Percentiles rank a stretch among this genome's conserved stretches.
Evolutionary conservation across 805 yeast species (phyloP).

Genomic region (Blastobotrys parvus): DNA sequence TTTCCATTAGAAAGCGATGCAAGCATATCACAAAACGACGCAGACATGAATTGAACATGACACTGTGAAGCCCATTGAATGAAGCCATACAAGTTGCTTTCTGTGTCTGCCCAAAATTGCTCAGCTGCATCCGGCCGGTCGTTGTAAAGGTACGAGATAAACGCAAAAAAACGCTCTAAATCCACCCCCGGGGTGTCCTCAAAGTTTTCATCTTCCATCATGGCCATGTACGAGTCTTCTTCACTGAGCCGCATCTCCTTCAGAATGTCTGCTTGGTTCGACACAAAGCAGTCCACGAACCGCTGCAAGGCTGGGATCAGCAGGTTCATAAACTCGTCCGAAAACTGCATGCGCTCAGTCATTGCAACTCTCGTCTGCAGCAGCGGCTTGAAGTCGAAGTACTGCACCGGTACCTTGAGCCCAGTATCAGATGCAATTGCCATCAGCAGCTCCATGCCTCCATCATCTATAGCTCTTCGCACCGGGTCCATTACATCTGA

Average conservation of each 20-base stretch:
- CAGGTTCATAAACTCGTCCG: constrained; percentile 7
- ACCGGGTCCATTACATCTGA: constrained; percentile 21
- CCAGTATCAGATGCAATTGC: constrained; percentile 28
- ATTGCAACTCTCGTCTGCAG: constrained; percentile 26
- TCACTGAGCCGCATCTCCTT: constrained; percentile 32
- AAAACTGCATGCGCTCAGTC: constrained; percentile 3
- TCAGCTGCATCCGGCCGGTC: constrained; percentile 50
- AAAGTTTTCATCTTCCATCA: constrained; percentile 16
- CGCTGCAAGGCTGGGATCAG: constrained; percentile 18
- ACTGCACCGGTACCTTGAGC: constrained; percentile 9
- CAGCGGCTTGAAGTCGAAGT: constrained; percentile 18
- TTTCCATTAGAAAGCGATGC: constrained; percentile 64
- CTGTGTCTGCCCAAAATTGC: constrained; percentile 60
- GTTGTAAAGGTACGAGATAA: constrained; percentile 60
- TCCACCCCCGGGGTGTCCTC: constrained; percentile 69
- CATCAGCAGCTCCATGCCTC: constrained; percentile 33
- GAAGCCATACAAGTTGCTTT: constrained; percentile 66
- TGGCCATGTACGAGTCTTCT: constrained; percentile 29
- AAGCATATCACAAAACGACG: constrained; percentile 72
- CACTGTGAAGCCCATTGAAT: constrained; percentile 81
- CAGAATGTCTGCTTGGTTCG: constrained; percentile 31
- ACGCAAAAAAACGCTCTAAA: constrained; percentile 75
- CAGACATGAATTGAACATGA: constrained; percentile 63
- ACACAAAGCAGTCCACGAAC: constrained; percentile 24
- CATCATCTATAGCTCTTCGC: constrained; percentile 25